These are phyloP conservation scores for Protea cynaroides DNA, from an alignment of 164 flowering plant species.

Conservation along the genomic window DNA sequence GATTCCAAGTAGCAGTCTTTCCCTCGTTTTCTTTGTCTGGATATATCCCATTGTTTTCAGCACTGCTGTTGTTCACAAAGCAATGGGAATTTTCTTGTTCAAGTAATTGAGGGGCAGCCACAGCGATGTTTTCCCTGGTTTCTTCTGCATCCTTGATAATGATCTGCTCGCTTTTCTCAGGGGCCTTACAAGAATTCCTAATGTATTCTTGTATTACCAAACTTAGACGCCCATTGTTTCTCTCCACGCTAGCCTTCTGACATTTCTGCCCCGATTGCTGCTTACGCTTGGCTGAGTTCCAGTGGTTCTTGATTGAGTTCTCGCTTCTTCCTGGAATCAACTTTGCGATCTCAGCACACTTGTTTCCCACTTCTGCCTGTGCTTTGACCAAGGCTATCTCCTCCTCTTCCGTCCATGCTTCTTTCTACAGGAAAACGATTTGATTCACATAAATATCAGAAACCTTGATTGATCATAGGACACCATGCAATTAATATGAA, in stretches of 20 bases:
- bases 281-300: slow-evolving; percentile 12
- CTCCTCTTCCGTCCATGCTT: slow-evolving; percentile 14
- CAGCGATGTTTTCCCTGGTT: neutral
- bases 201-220: slow-evolving; percentile 15
- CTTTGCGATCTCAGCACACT: slow-evolving; percentile 16
- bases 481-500: slow-evolving; percentile 4
- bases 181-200: neutral
- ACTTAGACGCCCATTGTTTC: neutral
- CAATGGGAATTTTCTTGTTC: neutral
- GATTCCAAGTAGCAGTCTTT: neutral
- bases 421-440: slow-evolving; percentile 8
- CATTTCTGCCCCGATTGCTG: neutral
- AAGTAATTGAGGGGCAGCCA: neutral
- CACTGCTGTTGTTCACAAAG: no score
- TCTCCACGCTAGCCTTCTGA: neutral
- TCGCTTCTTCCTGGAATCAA: slow-evolving; percentile 10
- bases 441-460: no score
- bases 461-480: neutral
- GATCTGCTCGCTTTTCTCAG: neutral
- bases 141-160: neutral
- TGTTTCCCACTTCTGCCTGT: slow-evolving; percentile 12
- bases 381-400: slow-evolving; percentile 9
- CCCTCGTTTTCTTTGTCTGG: no score
- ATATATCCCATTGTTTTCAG: no score
- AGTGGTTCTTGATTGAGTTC: slow-evolving; percentile 16